Base-by-base conservation (phyloP, 208 protist genomes). In the Leishmania tropica region DNA sequence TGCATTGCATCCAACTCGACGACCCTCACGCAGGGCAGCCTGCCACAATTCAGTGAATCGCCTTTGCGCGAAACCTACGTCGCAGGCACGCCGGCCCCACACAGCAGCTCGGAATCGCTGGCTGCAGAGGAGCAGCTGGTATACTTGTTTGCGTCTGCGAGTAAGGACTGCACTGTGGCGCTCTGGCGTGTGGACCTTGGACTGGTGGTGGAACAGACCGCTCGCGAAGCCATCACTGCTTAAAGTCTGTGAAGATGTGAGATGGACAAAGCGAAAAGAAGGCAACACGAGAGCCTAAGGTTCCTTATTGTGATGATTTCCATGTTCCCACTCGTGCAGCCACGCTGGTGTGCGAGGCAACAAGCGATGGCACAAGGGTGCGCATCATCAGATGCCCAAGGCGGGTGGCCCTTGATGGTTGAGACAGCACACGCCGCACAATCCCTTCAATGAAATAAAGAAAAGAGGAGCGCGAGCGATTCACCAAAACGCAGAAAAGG, bases 171-270 rank as follows among this genome's bases (percentile, higher is more conserved):
- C 48, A 89, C 86, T 21, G 84, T 96, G 75, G 90, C 91, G 11
- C 28, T 96, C 35, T 96, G 93, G 92, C 91, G 90, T 35, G 81
- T 96, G 1, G 93, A 96, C 68, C 91, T 96, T 73, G 83, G 82
- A 37, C 68, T 87, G 17, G 62, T 93, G 28, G 67, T 68, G 58
- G 80, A 87, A 37, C 45, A 64, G 19, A n/a, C 56, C 11, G 37
- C 56, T 24, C 31, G 72, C 56, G 47, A 51, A 17, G 60, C 31
- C 28, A 47, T 31, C 65, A 31, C 73, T 80, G 58, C 60, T 35
- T 28, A 28, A 60, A 65, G 1, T 51, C 45, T 35, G 70, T 53
- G 28, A 74, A 74, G 31, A 24, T 68, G 13, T 54, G 21, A n/a
- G 24, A 54, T 3, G 28, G 70, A 54, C 17, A 74, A 15, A 74